A percentile compares a stretch with the other conserved stretches of the same genome.
These are phyloP conservation scores for Diplotaxis tenuifolia DNA, from an alignment of 345 rosid species.

Conservation along the genomic window DNA sequence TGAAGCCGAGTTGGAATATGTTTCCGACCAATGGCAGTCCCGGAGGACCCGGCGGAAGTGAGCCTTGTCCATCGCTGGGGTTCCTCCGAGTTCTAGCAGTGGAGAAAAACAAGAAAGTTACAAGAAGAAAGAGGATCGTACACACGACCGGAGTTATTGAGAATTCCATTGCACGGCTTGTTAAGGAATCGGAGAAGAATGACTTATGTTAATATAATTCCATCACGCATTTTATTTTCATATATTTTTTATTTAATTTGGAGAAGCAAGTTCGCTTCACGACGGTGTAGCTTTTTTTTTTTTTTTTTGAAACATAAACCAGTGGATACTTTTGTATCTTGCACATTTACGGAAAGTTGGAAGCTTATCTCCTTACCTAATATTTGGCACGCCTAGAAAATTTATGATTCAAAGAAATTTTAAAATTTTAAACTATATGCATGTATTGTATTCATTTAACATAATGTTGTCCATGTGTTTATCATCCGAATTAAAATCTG, in stretches of 20 bases:
- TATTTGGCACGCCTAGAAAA: not conserved
- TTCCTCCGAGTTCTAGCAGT: constrained; percentile 1
- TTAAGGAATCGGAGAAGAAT: not conserved
- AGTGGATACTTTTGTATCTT: not conserved
- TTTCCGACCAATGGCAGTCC: no score
- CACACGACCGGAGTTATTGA: not conserved
- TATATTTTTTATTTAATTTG: not conserved
- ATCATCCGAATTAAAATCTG: no score
- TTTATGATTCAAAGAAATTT: not conserved
- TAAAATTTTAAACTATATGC: not conserved
- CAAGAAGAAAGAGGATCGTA: not conserved
- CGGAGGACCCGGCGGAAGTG: constrained; percentile 37
- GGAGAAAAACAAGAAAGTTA: constrained; percentile 6
- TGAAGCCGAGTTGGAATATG: no score
- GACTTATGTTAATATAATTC: not conserved
- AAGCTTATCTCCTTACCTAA: not conserved
- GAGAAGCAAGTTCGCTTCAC: not conserved
- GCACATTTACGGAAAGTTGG: constrained; percentile 8
- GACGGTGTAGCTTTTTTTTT: not conserved
- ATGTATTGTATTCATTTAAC: not conserved
- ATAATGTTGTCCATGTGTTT: no score
- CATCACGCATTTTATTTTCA: not conserved
- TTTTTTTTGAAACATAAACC: not conserved
- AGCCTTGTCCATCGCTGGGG: not conserved
- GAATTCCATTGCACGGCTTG: constrained; percentile 7